These are phyloP conservation scores for Backusella tarrabulga DNA, from an alignment of 192 early-diverging fungal species.

Conservation along the genomic window DNA sequence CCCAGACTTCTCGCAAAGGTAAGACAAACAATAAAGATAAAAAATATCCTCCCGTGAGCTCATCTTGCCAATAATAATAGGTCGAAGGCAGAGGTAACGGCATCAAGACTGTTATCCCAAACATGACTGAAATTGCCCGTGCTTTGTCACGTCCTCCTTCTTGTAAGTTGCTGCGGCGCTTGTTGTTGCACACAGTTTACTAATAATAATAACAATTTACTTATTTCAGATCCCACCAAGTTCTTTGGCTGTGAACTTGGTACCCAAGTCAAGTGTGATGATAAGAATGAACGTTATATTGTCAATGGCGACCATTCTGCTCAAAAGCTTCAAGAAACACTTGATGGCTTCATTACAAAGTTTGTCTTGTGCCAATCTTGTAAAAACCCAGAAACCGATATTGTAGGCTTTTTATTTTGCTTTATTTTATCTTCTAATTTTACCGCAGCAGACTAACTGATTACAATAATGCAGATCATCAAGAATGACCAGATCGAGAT, in stretches of 20 bases:
- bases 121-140: constrained; percentile 93
- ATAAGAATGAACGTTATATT: constrained; percentile 89
- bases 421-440: neutral
- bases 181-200: neutral
- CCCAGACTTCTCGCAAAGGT: constrained; percentile 78
- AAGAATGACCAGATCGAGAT: constrained; percentile 59
- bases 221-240: constrained; percentile 65
- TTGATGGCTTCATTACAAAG: constrained; percentile 92
- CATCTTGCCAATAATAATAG: constrained; percentile 39
- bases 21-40: neutral
- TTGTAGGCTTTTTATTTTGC: constrained; percentile 44
- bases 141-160: constrained; percentile 84
- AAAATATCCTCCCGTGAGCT: neutral
- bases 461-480: constrained; percentile 40
- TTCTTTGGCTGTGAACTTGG: constrained; percentile 97
- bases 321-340: constrained; percentile 73
- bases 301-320: constrained; percentile 95
- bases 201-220: neutral
- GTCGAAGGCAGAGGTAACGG: constrained; percentile 99
- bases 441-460: neutral
- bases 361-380: constrained; percentile 93
- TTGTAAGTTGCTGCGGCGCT: constrained; percentile 46
- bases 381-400: constrained; percentile 96
- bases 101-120: constrained; percentile 97
- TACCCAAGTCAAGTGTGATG: constrained; percentile 88